phyloP scores from a whole-genome alignment of 495 filamentous ascomycete genomes.

The Penicillium parvum region DNA sequence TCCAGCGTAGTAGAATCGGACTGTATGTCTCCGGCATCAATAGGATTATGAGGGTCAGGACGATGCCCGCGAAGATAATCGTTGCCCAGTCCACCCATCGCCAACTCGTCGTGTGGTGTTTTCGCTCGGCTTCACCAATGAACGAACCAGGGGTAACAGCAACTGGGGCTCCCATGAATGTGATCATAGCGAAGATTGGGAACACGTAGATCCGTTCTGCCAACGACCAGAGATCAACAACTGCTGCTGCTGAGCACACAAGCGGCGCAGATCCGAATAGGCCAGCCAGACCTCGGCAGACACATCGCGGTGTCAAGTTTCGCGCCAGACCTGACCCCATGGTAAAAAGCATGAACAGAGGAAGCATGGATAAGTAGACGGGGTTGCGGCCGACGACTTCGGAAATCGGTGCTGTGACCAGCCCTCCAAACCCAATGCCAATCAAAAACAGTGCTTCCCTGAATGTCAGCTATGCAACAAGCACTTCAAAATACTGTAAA shows the following conservation, averaged over 20 bases:
- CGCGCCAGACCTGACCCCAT: slow-evolving; percentile 56
- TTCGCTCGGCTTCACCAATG: no score
- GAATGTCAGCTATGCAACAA: slow-evolving; percentile 52
- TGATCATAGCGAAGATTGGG: slow-evolving; percentile 36
- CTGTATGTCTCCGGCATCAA: slow-evolving; percentile 48
- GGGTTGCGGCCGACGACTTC: slow-evolving; percentile 54
- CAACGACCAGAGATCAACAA: slow-evolving; percentile 16
- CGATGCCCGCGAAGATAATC: slow-evolving; percentile 34
- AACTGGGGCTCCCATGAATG: no score
- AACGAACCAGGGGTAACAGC: no score
- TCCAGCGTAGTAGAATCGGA: slow-evolving; percentile 43
- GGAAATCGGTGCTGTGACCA: slow-evolving; percentile 54
- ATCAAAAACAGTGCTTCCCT: slow-evolving; percentile 40
- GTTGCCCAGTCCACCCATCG: no score
- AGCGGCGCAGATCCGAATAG: slow-evolving; percentile 30
- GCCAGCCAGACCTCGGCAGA: slow-evolving; percentile 61
- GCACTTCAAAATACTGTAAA: slow-evolving; percentile 45
- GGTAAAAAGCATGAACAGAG: slow-evolving; percentile 57
- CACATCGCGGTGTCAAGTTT: slow-evolving; percentile 50
- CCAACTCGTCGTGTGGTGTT: no score
- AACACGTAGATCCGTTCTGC: slow-evolving; percentile 6
- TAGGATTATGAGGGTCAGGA: slow-evolving; percentile 30
- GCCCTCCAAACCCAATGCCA: slow-evolving; percentile 54
- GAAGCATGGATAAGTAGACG: slow-evolving; percentile 51
- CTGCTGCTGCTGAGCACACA: slow-evolving; percentile 18